These are phyloP conservation scores for Claviceps arundinis DNA, from an alignment of 2,329 filamentous ascomycete genomes.

Conservation along the genomic window DNA sequence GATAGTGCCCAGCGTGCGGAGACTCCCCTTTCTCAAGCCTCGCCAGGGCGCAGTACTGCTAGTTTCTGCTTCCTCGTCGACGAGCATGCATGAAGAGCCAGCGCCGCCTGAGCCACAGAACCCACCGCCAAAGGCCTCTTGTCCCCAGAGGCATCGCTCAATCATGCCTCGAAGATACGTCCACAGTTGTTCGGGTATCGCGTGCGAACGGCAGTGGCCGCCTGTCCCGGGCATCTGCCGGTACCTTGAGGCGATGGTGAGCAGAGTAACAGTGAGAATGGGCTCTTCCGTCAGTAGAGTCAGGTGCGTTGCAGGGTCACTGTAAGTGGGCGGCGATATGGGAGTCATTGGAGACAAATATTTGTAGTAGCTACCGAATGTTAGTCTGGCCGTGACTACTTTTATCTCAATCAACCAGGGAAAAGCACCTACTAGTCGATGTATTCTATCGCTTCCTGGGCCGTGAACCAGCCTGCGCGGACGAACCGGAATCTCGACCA, in stretches of 20 bases:
- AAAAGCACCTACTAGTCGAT: conserved; percentile 62
- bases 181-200: conserved; percentile 93
- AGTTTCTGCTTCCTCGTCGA: conserved; percentile 40
- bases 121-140: conserved; percentile 86
- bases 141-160: conserved; percentile 85
- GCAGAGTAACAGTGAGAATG: conserved; percentile 77
- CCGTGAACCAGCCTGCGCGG: conserved; percentile 92
- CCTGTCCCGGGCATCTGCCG: conserved; percentile 68
- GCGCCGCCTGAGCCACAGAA: conserved; percentile 60
- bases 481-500: conserved; percentile 92
- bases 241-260: conserved; percentile 85
- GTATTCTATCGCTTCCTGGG: conserved; percentile 83
- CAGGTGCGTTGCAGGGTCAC: conserved; percentile 64
- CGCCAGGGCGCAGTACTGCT: conserved; percentile 59
- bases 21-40: conserved; percentile 59
- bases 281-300: conserved; percentile 81
- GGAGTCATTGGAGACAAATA: conserved; percentile 86
- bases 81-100: conserved; percentile 24
- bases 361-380: conserved; percentile 61
- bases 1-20: conserved; percentile 83
- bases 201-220: conserved; percentile 69
- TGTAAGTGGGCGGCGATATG: conserved; percentile 84
- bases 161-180: conserved; percentile 90
- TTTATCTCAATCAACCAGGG: too few relatives aligned
- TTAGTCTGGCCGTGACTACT: too few relatives aligned